Base-by-base conservation (phyloP, 169 alveolate genomes). In the Babesia bovis region DNA sequence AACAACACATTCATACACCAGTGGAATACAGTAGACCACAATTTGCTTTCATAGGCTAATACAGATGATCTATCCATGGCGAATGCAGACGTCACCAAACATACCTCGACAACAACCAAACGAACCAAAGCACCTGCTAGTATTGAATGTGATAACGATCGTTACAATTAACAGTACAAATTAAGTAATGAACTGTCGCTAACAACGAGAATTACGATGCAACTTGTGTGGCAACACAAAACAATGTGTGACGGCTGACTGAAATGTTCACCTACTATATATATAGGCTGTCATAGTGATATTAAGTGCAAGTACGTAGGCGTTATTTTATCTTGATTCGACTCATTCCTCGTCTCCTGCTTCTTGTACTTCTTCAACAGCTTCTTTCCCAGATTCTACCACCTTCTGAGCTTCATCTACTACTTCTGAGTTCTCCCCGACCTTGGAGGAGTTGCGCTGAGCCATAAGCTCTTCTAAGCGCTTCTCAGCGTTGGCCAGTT, bases 401-500 rank as follows among this genome's bases (percentile, higher is more conserved):
- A 26, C 61, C 50, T 63, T 38, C 45, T 49, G 61, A 17, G 50
- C 25, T 6, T 10, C 60, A 12, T 47, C 30, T 23, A 13, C 61
- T 3, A 21, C 73, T 2, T 53, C 26, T n/a, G 38, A 53, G 3
- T 4, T n/a, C 4, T 63, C 50, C n/a, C 45, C 9, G 1, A 60
- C n/a, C 49, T 47, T 45, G 2, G 73, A 52, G 4, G 73, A 42
- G n/a, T 25, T 63, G 53, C 60, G 44, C 35, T 12, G 47, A 15
- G 73, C 73, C 1, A 45, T 12, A 45, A 77, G 55, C 32, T 51
- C 81, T 30, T 66, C 83, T 17, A 79, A 69, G 21, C 59, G 68
- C 53, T 79, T 79, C 59, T 55, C 72, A 40, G 83, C 87, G 35
- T 25, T 30, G 10, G 56, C 87, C 1, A 87, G 68, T 49, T 84